A percentile compares a stretch with the other conserved stretches of the same genome.
Conservation (phyloP, 805 yeast species). For the Cyberlindnera amylophila region DNA sequence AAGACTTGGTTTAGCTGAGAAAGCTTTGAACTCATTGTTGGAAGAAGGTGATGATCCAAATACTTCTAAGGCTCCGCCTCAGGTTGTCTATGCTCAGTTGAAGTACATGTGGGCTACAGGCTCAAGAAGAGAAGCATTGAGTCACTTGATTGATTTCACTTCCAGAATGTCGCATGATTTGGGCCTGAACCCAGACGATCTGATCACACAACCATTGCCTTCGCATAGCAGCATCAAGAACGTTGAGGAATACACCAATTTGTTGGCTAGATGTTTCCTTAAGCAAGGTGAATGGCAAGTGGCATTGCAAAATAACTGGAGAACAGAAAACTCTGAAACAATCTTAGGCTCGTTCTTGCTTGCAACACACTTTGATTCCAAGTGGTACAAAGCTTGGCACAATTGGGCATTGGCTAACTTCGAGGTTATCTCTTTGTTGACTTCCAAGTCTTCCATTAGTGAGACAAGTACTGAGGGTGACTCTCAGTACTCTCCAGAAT, state of each 20-base stretch:
- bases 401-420: conserved; percentile 98
- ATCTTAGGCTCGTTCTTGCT: conserved; percentile 87
- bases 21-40: conserved; percentile 73
- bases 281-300: conserved; percentile 99
- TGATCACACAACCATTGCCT: conserved; percentile 83
- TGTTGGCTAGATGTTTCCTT: conserved; percentile 89
- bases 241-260: conserved; percentile 75
- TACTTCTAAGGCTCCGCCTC: conserved; percentile 87
- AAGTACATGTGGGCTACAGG: conserved; percentile 98
- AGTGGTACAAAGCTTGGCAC: conserved; percentile 99
- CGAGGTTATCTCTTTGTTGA: conserved; percentile 76
- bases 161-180: conserved; percentile 85
- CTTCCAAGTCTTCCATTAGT: conserved; percentile 32
- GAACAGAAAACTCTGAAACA: conserved; percentile 70
- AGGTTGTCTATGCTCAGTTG: conserved; percentile 93
- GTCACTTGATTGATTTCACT: conserved; percentile 84
- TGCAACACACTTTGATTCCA: conserved; percentile 90
- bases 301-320: conserved; percentile 75
- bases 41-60: conserved; percentile 60
- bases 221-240: conserved; percentile 56
- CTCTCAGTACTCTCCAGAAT: conserved; percentile 40
- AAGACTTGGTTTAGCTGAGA: conserved; percentile 86
- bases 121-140: conserved; percentile 78
- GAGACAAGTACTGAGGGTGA: conserved; percentile 26
- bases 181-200: conserved; percentile 81